A percentile compares a stretch with the other conserved stretches of the same genome.
Conservation (phyloP, 352 stramenopile genomes). For the Pilasporangium apinafurcum region DNA sequence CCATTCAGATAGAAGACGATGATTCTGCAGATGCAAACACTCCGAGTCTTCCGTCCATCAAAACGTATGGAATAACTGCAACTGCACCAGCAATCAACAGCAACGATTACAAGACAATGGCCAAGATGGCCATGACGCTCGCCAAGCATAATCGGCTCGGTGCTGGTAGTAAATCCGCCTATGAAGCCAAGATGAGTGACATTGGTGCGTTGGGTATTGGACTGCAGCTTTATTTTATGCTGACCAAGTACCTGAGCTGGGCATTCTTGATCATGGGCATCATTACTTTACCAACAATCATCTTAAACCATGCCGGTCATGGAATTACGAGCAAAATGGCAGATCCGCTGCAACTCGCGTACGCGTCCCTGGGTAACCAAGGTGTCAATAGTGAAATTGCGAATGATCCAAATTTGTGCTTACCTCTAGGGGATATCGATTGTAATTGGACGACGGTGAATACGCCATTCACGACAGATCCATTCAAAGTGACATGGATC, state of each 20-base stretch:
- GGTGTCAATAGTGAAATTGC: slow-evolving; percentile 18
- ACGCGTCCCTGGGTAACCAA: slow-evolving; percentile 36
- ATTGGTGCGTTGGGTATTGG: slow-evolving; percentile 48
- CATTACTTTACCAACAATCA: slow-evolving; percentile 28
- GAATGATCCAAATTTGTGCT: slow-evolving; percentile 21
- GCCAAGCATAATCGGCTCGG: slow-evolving; percentile 28
- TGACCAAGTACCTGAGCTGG: slow-evolving; percentile 35
- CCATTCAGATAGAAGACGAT: too few species aligned
- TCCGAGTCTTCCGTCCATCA: too few species aligned
- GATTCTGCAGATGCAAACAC: too few species aligned
- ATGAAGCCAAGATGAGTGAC: slow-evolving; percentile 22
- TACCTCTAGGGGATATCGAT: slow-evolving; percentile 28
- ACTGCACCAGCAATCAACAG: too few species aligned
- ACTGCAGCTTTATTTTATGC: slow-evolving; percentile 57
- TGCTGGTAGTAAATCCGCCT: slow-evolving; percentile 21
- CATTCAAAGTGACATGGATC: slow-evolving; percentile 36
- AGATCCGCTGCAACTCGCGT: slow-evolving; percentile 35
- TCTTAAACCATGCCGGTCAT: slow-evolving; percentile 35
- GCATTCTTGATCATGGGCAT: slow-evolving; percentile 32
- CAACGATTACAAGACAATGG: slow-evolving; percentile 15
- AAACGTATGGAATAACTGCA: too few species aligned
- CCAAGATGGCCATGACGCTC: slow-evolving; percentile 6
- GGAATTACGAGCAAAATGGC: slow-evolving; percentile 32
- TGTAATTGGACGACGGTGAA: slow-evolving; percentile 34
- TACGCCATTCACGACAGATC: slow-evolving; percentile 31